phyloP scores from a whole-genome alignment of 495 filamentous ascomycete species.

The Annulohypoxylon bovei region DNA sequence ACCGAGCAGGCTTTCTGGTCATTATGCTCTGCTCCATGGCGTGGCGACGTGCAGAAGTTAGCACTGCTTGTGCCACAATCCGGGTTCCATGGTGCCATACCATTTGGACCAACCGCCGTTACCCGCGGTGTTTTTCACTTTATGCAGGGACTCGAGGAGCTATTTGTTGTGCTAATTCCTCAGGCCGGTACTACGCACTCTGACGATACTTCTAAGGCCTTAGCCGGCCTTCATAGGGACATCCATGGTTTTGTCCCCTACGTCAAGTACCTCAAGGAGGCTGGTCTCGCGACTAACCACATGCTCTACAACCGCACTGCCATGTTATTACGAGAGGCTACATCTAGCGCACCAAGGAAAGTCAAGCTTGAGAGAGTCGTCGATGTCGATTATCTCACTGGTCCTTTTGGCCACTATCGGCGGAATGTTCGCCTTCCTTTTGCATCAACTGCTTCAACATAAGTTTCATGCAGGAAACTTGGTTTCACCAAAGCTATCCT shows the following conservation, averaged over 20 bases:
- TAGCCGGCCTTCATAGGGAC: conserved; percentile 14
- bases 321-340: conserved; percentile 28
- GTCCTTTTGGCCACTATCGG: conserved; percentile 21
- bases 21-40: conserved; percentile 24
- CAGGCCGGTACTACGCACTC: background rate
- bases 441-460: background rate
- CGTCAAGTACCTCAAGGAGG: conserved; percentile 25
- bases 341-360: background rate
- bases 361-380: conserved; percentile 32
- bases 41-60: conserved; percentile 13
- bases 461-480: background rate
- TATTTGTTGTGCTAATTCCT: conserved; percentile 27
- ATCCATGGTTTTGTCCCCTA: conserved; percentile 33
- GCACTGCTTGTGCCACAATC: conserved; percentile 30
- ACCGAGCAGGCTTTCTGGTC: conserved; percentile 39
- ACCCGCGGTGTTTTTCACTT: conserved; percentile 31
- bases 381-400: conserved; percentile 28
- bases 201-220: background rate
- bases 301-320: conserved; percentile 28
- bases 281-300: conserved; percentile 23
- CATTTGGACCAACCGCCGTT: conserved; percentile 28
- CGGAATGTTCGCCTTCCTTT: background rate
- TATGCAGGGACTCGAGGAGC: conserved; percentile 24
- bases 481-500: background rate
- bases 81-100: conserved; percentile 33